These are phyloP conservation scores for Tricholoma flavovirens DNA, from an alignment of 768 basidiomycete genomes.

Conservation along the genomic window DNA sequence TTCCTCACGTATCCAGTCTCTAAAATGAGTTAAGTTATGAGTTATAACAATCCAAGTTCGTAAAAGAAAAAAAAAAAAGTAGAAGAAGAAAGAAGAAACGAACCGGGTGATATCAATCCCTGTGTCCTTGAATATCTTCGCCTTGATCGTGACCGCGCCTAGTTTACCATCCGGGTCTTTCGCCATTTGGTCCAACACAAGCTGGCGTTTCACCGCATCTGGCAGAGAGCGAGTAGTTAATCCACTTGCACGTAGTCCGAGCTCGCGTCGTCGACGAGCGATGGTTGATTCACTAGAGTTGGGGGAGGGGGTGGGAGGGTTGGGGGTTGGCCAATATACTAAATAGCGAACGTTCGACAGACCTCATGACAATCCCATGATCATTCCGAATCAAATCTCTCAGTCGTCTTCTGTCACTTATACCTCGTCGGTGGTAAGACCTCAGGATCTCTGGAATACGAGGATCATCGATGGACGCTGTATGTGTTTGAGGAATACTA, in stretches of 20 bases:
- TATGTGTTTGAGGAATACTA: not conserved
- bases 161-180: constrained; percentile 25
- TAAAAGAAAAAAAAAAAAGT: too few species aligned
- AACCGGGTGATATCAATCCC: constrained; percentile 26
- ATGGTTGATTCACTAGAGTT: constrained; percentile 23
- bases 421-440: constrained; percentile 8
- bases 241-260: constrained; percentile 25
- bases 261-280: constrained; percentile 18
- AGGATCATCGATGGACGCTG: constrained; percentile 7
- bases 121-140: constrained; percentile 22
- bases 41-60: too few species aligned
- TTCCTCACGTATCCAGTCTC: constrained; percentile 8
- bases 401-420: constrained; percentile 7
- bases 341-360: too few species aligned
- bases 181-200: constrained; percentile 29
- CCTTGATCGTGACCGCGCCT: constrained; percentile 24
- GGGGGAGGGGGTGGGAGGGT: too few species aligned
- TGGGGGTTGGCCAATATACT: too few species aligned
- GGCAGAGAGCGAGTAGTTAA: constrained; percentile 22
- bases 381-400: constrained; percentile 8
- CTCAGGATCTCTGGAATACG: constrained; percentile 7
- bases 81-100: too few species aligned
- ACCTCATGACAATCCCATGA: constrained; percentile 20
- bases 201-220: constrained; percentile 24
- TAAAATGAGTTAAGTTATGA: too few species aligned